These are phyloP conservation scores for Neoconidiobolus thromboides DNA, from an alignment of 371 early-diverging fungal genomes.

Conservation along the genomic window DNA sequence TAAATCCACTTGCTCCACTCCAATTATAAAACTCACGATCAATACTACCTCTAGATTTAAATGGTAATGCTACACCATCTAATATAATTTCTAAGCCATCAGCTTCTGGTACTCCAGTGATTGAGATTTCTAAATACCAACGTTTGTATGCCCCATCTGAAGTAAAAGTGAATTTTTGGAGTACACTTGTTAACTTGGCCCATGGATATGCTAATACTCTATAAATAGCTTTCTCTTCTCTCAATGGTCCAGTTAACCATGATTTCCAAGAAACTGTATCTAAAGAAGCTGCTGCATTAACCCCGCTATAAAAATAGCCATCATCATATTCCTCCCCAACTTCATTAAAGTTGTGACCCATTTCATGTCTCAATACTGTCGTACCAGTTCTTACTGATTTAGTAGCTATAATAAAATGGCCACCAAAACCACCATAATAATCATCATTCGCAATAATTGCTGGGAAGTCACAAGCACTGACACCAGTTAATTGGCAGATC, in stretches of 20 bases:
- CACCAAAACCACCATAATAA: conserved; percentile 37
- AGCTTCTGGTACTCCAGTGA: conserved; percentile 25
- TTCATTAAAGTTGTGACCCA: conserved; percentile 29
- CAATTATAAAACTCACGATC: conserved; percentile 27
- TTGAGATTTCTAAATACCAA: conserved; percentile 24
- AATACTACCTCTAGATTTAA: conserved; percentile 21
- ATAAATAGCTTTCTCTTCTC: conserved; percentile 15
- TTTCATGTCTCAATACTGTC: conserved; percentile 30
- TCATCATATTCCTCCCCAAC: conserved; percentile 38
- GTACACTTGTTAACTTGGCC: conserved; percentile 28
- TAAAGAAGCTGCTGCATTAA: conserved; percentile 18
- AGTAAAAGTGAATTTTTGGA: conserved; percentile 21
- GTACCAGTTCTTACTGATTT: conserved; percentile 25
- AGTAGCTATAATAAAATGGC: conserved; percentile 37
- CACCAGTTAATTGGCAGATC: background rate
- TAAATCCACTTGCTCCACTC: conserved; percentile 5
- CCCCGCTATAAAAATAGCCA: conserved; percentile 30
- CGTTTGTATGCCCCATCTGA: conserved; percentile 20
- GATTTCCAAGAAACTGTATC: conserved; percentile 19
- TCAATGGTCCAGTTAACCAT: conserved; percentile 22
- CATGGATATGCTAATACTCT: conserved; percentile 26
- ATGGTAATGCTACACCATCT: conserved; percentile 23
- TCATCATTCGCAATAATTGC: conserved; percentile 31
- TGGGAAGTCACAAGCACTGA: conserved; percentile 25
- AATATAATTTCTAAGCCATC: conserved; percentile 14